Base-by-base conservation (phyloP, 495 filamentous ascomycete species). In the Aspergillus haitiensis region DNA sequence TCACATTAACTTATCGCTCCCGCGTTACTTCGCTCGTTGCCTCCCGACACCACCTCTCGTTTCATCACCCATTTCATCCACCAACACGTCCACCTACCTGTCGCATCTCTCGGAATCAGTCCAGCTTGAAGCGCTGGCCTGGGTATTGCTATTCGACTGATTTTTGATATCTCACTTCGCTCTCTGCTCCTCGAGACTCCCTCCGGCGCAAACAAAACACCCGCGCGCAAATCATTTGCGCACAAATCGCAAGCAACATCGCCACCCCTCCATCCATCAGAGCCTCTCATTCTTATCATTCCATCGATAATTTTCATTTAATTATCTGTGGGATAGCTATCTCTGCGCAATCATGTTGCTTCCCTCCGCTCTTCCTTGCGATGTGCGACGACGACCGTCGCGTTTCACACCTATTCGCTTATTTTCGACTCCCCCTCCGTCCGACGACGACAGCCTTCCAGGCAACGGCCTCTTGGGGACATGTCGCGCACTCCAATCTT, bases 321-420 rank as follows among this genome's bases (percentile, higher is more conserved):
- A 13, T 15, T 32, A 18, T 16, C 27, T 46, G 48, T 31, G 21
- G 21, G 36, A 21, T 33, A 59, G 37, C 47, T 13, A n/a, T 35
- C 35, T 37, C 42, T 51, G 40, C 64, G 47, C 62, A 65, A 72
- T 7, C 49, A 90, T 91, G 88, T 70, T 91, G 52, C 84, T 90
- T 62, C 88, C 87, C 49, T 90, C 87, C 11, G 87, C 88, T 37
- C 72, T 91, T 45, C 74, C 85, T 44, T 88, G 87, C 83, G 88
- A 89, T 72, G 74, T 79, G 70, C 83, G 79, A 72, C 82, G 77
- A 58, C 60, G 86, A 80, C 60, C 63, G 40, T 62, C 70, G 65
- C 71, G 70, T 71, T 70, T 82, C 54, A 77, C 82, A 8, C 83
- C 85, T 63, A 85, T 84, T 67, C 81, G 83, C 63, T 82, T 86